Percentiles rank a stretch among this genome's conserved stretches.
Conservation (phyloP, 192 early-diverging fungal genomes). For the Chytriomyces confervae region DNA sequence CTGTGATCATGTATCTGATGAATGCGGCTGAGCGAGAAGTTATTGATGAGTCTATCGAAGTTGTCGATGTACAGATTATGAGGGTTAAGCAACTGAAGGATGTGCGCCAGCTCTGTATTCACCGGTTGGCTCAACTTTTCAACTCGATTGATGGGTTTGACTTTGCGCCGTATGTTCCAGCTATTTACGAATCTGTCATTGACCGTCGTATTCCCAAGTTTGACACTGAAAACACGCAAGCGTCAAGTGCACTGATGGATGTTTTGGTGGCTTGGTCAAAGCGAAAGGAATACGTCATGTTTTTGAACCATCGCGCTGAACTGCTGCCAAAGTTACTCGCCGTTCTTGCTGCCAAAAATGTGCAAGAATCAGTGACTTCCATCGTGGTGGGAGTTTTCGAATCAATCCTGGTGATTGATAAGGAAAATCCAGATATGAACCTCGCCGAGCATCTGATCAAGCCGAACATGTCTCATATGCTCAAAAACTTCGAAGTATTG, state of each 20-base stretch:
- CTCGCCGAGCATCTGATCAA: slow-evolving; percentile 56
- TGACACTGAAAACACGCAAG: slow-evolving; percentile 85
- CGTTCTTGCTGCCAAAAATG: slow-evolving; percentile 80
- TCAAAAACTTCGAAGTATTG: slow-evolving; percentile 64
- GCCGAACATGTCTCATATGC: slow-evolving; percentile 60
- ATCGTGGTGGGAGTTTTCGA: slow-evolving; percentile 74
- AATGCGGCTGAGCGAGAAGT: slow-evolving; percentile 63
- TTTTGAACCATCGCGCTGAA: slow-evolving; percentile 68
- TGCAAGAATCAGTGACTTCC: slow-evolving; percentile 72
- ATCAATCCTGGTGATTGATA: slow-evolving; percentile 57
- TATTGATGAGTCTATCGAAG: slow-evolving; percentile 16
- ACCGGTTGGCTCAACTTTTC: slow-evolving; percentile 81
- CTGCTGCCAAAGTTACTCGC: slow-evolving; percentile 74
- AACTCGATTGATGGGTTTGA: slow-evolving; percentile 69
- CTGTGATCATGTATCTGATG: slow-evolving; percentile 77
- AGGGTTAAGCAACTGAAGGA: slow-evolving; percentile 59
- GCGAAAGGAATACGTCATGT: slow-evolving; percentile 65
- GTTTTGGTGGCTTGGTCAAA: slow-evolving; percentile 81
- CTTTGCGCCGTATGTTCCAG: slow-evolving; percentile 76
- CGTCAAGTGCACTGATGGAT: slow-evolving; percentile 77
- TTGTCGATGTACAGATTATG: slow-evolving; percentile 12
- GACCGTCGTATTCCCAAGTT: slow-evolving; percentile 73
- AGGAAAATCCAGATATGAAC: slow-evolving; percentile 38
- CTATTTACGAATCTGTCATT: slow-evolving; percentile 77
- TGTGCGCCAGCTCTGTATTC: slow-evolving; percentile 74